Conservation (phyloP, 116 monocot genomes). For the Dioscorea cayenensis region DNA sequence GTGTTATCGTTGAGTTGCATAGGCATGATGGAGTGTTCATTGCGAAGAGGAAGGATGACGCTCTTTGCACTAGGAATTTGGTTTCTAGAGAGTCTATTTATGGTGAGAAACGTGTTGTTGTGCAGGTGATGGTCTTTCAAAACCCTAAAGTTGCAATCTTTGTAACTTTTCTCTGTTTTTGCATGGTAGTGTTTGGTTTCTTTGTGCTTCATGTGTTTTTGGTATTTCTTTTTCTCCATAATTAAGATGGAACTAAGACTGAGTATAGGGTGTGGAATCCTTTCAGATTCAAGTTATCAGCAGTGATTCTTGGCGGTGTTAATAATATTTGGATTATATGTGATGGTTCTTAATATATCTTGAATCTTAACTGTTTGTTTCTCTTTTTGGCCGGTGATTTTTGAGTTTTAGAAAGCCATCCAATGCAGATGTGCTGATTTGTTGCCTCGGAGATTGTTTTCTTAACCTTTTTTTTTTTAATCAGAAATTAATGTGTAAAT, state of each 20-base stretch:
- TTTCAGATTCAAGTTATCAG: constrained; percentile 83
- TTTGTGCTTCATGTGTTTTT: background rate
- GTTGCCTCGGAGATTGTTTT: too few species aligned
- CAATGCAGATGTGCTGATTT: too few species aligned
- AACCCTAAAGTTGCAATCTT: too few species aligned
- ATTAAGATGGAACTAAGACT: constrained; percentile 72
- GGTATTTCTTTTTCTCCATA: constrained; percentile 15
- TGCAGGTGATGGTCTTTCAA: constrained; percentile 51
- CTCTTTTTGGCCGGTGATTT: too few species aligned
- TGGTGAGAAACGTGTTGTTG: constrained; percentile 84
- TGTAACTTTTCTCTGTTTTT: too few species aligned
- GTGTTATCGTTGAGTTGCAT: constrained; percentile 71
- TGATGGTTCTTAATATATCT: too few species aligned
- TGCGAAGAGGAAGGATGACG: constrained; percentile 91
- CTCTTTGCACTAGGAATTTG: constrained; percentile 90
- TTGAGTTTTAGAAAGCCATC: too few species aligned
- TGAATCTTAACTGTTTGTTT: too few species aligned
- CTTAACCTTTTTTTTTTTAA: too few species aligned
- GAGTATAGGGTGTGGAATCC: constrained; percentile 99
- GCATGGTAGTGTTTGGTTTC: too few species aligned
- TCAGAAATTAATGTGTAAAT: too few species aligned
- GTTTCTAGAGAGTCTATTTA: constrained; percentile 80
- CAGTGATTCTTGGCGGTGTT: constrained; percentile 85
- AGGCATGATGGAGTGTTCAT: constrained; percentile 82
- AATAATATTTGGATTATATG: constrained; percentile 92